Evolutionary conservation across 1,139 yeast genomes (phyloP).

Genomic region (Arxiozyma bovina): DNA sequence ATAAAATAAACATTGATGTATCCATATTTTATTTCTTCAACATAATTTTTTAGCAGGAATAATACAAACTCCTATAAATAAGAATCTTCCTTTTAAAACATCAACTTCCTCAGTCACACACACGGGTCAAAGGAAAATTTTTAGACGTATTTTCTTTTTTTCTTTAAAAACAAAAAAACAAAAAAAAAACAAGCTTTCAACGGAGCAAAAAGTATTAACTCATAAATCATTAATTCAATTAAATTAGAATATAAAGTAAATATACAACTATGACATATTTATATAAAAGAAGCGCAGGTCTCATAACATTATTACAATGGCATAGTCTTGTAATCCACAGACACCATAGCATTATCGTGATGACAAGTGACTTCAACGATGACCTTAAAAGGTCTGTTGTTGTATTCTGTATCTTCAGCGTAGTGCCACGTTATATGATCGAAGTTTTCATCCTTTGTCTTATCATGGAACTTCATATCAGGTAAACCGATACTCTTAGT

Average conservation of each 20-base stretch:
- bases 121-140: too few species aligned
- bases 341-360: conserved; percentile 53
- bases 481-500: conserved; percentile 49
- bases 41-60: too few species aligned
- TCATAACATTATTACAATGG: conserved; percentile 16
- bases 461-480: conserved; percentile 45
- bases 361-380: conserved; percentile 50
- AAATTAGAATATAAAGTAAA: neutral
- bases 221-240: conserved; percentile 23
- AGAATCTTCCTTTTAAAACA: too few species aligned
- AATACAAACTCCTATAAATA: neutral
- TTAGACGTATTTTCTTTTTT: too few species aligned
- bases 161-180: too few species aligned
- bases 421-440: conserved; percentile 46
- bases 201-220: too few species aligned
- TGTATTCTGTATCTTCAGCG: conserved; percentile 41
- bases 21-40: neutral
- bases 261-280: neutral
- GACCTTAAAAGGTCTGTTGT: conserved; percentile 43
- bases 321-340: conserved; percentile 45
- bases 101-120: too few species aligned
- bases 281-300: neutral
- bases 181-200: too few species aligned
- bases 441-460: conserved; percentile 41
- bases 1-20: too few species aligned